A percentile compares a stretch with the other conserved stretches of the same genome.
phyloP scores from a whole-genome alignment of 169 alveolate species.

The Cyclospora cayetanensis region DNA sequence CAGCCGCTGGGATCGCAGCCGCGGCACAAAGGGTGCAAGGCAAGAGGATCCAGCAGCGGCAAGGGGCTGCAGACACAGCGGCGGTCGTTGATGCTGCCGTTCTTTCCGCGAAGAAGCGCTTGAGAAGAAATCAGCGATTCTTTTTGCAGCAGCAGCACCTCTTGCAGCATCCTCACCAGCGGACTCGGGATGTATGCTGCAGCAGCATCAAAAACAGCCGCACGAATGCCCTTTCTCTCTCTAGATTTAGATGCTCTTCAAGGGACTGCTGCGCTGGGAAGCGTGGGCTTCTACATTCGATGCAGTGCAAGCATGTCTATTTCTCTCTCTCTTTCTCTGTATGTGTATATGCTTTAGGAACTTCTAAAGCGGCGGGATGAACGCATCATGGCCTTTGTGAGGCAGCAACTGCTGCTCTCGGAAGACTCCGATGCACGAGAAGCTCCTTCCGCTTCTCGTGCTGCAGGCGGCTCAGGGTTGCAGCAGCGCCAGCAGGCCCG shows the following conservation, averaged over 20 bases:
- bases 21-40: neutral
- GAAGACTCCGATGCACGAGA: neutral
- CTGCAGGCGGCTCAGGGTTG: neutral
- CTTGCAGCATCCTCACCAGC: conserved; percentile 12
- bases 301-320: neutral
- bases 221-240: too few species aligned
- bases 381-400: conserved; percentile 32
- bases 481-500: neutral
- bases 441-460: neutral
- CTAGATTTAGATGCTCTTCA: too few species aligned
- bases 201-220: neutral
- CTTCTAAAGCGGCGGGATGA: conserved; percentile 18
- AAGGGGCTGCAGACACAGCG: neutral
- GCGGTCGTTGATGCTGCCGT: conserved; percentile 54
- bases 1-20: neutral
- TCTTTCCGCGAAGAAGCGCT: conserved; percentile 25
- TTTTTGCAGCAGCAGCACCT: conserved; percentile 18
- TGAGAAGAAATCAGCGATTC: neutral
- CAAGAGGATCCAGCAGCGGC: neutral
- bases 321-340: neutral
- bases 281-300: neutral
- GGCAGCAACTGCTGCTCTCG: conserved; percentile 51
- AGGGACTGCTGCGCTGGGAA: conserved; percentile 16
- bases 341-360: conserved; percentile 31
- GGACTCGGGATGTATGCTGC: conserved; percentile 55